A percentile compares a stretch with the other conserved stretches of the same genome.
Conservation (phyloP, 148 eudicot species). For the Rhododendron molle region DNA sequence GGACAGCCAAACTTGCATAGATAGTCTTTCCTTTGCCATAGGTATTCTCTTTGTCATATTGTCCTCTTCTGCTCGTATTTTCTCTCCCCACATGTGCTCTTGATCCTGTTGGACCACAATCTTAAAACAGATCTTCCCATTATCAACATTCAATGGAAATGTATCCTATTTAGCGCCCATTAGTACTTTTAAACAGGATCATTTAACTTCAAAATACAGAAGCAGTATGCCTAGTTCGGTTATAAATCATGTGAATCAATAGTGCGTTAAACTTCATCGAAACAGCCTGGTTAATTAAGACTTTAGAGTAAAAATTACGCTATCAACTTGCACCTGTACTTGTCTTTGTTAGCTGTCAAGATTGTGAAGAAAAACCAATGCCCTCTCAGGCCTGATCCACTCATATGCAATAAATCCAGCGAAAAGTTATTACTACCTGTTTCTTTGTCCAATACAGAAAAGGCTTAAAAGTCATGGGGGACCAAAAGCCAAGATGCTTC, state of each 20-base stretch:
- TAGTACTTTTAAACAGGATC: background rate
- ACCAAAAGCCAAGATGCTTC: background rate
- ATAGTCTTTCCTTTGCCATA: background rate
- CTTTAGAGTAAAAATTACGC: background rate
- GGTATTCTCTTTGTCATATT: background rate
- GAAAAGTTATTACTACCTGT: slow-evolving; percentile 9
- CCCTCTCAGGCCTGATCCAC: background rate
- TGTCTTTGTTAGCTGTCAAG: background rate
- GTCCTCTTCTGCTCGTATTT: slow-evolving; percentile 3
- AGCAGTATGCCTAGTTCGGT: background rate
- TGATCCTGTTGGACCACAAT: slow-evolving; percentile 1
- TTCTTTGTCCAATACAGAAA: background rate
- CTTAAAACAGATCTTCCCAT: background rate
- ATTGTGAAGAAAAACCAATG: background rate
- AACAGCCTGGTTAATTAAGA: background rate
- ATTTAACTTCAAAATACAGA: background rate
- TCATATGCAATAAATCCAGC: background rate
- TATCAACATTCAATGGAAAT: background rate
- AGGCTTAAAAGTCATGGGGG: background rate
- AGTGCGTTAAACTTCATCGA: background rate
- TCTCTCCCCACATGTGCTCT: background rate
- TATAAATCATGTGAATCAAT: background rate
- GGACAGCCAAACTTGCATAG: background rate
- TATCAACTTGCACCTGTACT: background rate
- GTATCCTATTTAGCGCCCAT: background rate